These are phyloP conservation scores for Ophiocordyceps camponoti-floridani DNA, from an alignment of 2,329 filamentous ascomycete species.

Conservation along the genomic window DNA sequence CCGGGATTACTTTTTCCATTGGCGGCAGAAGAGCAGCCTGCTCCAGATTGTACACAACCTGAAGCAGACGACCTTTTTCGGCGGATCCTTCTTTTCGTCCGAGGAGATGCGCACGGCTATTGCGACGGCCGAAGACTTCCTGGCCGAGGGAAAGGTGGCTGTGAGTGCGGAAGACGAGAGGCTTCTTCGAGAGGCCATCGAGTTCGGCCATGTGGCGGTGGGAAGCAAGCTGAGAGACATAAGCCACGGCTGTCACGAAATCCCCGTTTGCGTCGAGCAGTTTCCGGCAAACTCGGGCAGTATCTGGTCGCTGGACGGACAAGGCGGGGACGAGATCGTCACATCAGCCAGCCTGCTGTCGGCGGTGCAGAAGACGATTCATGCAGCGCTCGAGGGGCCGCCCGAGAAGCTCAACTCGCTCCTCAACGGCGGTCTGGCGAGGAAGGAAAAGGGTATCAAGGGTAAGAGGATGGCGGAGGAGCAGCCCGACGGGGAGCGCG, in stretches of 20 bases:
- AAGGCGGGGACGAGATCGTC: constrained; percentile 28
- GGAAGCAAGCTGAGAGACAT: constrained; percentile 44
- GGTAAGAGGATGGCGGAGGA: constrained; percentile 10
- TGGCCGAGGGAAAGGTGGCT: constrained; percentile 39
- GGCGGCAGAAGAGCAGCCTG: constrained; percentile 48
- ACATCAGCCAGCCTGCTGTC: constrained; percentile 32
- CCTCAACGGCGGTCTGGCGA: constrained; percentile 26
- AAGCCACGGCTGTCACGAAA: constrained; percentile 55
- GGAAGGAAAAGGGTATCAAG: constrained; percentile 19
- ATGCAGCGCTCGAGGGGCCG: constrained; percentile 21
- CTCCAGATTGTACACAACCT: constrained; percentile 58
- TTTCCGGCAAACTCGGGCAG: constrained; percentile 44
- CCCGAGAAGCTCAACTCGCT: constrained; percentile 26
- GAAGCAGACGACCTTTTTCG: constrained; percentile 70
- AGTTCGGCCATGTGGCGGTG: constrained; percentile 40
- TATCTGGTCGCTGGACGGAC: constrained; percentile 49
- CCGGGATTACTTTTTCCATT: constrained; percentile 77
- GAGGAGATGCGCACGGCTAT: constrained; percentile 46
- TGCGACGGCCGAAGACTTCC: constrained; percentile 48
- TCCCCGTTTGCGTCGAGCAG: constrained; percentile 52
- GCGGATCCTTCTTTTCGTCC: constrained; percentile 55
- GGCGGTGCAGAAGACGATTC: constrained; percentile 32
- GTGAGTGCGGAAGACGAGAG: constrained; percentile 42
- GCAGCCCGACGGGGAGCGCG: constrained; percentile 2
- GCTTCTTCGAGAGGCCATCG: constrained; percentile 46